A percentile compares a stretch with the other conserved stretches of the same genome.
phyloP scores from a whole-genome alignment of 176 grass and related monocot species.

The Triticum urartu region DNA sequence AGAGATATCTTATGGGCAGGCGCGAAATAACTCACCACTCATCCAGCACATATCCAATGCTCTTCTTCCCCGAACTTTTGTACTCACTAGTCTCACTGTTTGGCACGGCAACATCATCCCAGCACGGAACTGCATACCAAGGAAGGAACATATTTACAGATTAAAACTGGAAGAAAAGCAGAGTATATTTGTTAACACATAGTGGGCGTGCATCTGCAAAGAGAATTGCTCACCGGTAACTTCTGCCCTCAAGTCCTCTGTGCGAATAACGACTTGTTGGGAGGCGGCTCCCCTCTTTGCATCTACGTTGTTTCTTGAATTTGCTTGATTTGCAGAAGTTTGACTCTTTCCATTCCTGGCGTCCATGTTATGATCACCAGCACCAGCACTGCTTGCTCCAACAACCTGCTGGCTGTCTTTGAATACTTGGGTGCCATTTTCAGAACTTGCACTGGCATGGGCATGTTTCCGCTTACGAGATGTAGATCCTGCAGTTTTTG shows the following conservation, averaged over 20 bases:
- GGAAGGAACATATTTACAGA: not conserved
- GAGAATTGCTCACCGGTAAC: conserved; percentile 47
- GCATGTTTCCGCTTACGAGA: conserved; percentile 19
- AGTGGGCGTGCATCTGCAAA: not conserved
- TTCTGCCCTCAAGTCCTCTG: conserved; percentile 45
- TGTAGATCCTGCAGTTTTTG: conserved; percentile 20
- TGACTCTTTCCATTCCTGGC: not conserved
- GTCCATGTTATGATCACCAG: not conserved
- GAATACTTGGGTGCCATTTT: not conserved
- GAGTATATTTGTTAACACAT: not conserved
- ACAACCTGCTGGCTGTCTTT: not conserved
- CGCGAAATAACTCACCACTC: conserved; percentile 60
- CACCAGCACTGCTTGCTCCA: not conserved
- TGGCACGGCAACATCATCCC: conserved; percentile 54
- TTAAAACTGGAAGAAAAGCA: not conserved
- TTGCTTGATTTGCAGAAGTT: not conserved
- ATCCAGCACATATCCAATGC: conserved; percentile 77
- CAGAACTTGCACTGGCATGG: not conserved
- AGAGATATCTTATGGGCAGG: not conserved
- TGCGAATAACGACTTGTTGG: conserved; percentile 41
- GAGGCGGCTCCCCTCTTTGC: conserved; percentile 4
- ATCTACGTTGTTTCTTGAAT: conserved; percentile 14
- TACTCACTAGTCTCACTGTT: conserved; percentile 6
- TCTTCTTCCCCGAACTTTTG: conserved; percentile 28
- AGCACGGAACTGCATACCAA: conserved; percentile 58